These are phyloP conservation scores for Fusarium sp. DNA, from an alignment of 2,329 filamentous ascomycete genomes.

Conservation along the genomic window DNA sequence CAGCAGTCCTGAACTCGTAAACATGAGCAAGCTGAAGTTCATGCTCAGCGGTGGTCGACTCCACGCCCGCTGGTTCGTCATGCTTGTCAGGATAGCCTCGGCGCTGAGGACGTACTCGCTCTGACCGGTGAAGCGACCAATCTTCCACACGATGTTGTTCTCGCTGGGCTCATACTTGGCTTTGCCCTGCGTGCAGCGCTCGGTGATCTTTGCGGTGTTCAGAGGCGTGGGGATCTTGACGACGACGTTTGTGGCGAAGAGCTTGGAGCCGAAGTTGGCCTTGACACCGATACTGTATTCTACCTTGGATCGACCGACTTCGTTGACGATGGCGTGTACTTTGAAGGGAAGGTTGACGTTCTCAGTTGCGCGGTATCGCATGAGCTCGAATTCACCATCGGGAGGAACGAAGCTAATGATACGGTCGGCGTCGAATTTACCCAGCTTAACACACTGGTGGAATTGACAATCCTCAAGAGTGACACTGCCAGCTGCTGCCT, in stretches of 20 bases:
- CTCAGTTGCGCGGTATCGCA: slow-evolving; percentile 97
- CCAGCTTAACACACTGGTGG: slow-evolving; percentile 97
- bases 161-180: slow-evolving; percentile 98
- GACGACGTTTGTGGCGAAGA: slow-evolving; percentile 96
- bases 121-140: slow-evolving; percentile 97
- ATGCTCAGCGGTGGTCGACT: slow-evolving; percentile 90
- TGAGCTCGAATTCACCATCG: slow-evolving; percentile 97
- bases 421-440: slow-evolving; percentile 94
- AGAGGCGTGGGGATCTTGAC: slow-evolving; percentile 94
- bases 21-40: slow-evolving; percentile 96
- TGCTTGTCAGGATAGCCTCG: slow-evolving; percentile 91
- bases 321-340: slow-evolving; percentile 97
- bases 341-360: slow-evolving; percentile 99
- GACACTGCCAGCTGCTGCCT: slow-evolving; percentile 93
- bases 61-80: slow-evolving; percentile 99
- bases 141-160: slow-evolving; percentile 99
- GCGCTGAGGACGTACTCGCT: slow-evolving; percentile 95
- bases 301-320: slow-evolving; percentile 95
- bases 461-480: slow-evolving; percentile 98
- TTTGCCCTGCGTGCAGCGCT: slow-evolving; percentile 94
- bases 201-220: slow-evolving; percentile 93
- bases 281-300: slow-evolving; percentile 98
- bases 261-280: slow-evolving; percentile 94
- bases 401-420: slow-evolving; percentile 98
- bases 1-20: slow-evolving; percentile 91